phyloP scores from a whole-genome alignment of 768 basidiomycete species.

The Psilocybe cyanescens region DNA sequence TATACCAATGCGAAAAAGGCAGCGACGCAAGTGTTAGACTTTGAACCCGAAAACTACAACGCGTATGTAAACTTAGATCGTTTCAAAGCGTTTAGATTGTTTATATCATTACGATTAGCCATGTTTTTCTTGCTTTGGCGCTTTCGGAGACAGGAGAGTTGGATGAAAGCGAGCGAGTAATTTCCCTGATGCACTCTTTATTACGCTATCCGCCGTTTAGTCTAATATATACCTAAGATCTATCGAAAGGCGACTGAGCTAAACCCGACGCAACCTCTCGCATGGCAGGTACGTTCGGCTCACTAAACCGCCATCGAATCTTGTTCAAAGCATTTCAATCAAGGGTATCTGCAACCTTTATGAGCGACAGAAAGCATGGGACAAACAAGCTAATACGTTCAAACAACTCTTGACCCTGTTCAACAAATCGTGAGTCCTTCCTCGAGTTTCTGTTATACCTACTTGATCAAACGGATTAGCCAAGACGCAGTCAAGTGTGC shows the following conservation, averaged over 20 bases:
- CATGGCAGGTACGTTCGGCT: slow-evolving; percentile 73
- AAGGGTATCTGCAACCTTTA: slow-evolving; percentile 79
- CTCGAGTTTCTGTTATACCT: background rate
- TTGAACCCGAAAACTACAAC: slow-evolving; percentile 84
- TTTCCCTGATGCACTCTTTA: slow-evolving; percentile 18
- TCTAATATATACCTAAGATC: slow-evolving; percentile 44
- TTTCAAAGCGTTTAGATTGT: background rate
- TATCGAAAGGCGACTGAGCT: slow-evolving; percentile 78
- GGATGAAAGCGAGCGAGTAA: slow-evolving; percentile 87
- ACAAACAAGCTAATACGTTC: slow-evolving; percentile 56
- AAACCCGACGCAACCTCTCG: slow-evolving; percentile 73
- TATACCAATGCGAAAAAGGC: slow-evolving; percentile 68
- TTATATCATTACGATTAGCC: slow-evolving; percentile 43
- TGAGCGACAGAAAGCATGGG: slow-evolving; percentile 65
- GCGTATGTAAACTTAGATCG: slow-evolving; percentile 60
- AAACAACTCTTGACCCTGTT: slow-evolving; percentile 62
- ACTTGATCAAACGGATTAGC: slow-evolving; percentile 38
- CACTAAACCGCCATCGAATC: slow-evolving; percentile 11
- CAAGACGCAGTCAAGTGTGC: slow-evolving; percentile 80
- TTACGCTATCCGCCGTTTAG: background rate
- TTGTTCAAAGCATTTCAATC: background rate
- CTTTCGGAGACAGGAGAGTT: slow-evolving; percentile 72
- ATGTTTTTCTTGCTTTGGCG: slow-evolving; percentile 86
- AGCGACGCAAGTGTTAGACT: slow-evolving; percentile 67
- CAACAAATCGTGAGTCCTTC: slow-evolving; percentile 52